Conservation (phyloP, 805 yeast genomes). For the Candida rishiriensis region DNA sequence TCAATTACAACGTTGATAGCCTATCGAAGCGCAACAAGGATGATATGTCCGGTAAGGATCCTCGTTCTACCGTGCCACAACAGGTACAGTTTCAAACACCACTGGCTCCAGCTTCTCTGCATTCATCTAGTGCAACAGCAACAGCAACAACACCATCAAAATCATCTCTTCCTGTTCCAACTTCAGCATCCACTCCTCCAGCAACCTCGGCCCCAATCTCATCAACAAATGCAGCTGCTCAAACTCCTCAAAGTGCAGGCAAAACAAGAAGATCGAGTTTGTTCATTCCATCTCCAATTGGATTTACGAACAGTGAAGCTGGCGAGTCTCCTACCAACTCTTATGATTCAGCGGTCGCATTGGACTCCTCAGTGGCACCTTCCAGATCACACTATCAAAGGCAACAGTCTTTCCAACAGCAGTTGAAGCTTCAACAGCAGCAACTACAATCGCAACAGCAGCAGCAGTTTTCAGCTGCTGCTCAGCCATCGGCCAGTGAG, state of each 20-base stretch:
- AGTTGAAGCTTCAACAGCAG: background rate
- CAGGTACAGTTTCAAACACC: constrained; percentile 1
- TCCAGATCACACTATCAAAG: background rate
- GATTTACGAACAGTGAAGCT: constrained; percentile 20
- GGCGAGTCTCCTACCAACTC: constrained; percentile 9
- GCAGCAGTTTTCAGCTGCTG: background rate
- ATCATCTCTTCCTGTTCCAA: no score
- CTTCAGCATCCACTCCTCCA: background rate
- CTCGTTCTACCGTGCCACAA: background rate
- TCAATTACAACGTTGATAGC: constrained; percentile 22
- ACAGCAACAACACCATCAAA: no score
- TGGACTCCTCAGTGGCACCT: background rate
- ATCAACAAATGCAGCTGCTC: background rate
- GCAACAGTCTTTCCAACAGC: background rate
- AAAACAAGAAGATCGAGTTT: constrained; percentile 7
- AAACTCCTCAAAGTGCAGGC: background rate
- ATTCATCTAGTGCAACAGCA: background rate
- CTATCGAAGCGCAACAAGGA: constrained; percentile 7
- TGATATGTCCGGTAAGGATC: background rate
- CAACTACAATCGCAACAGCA: background rate
- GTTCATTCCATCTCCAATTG: constrained; percentile 30
- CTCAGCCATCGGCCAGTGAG: background rate
- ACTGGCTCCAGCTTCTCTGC: background rate
- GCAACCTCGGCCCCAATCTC: background rate
- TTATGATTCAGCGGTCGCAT: background rate